Evolutionary conservation across 257 asterid genomes (phyloP), one percentile per base, ranked within the genome.

Genomic region (Solanum habrochaites): DNA sequence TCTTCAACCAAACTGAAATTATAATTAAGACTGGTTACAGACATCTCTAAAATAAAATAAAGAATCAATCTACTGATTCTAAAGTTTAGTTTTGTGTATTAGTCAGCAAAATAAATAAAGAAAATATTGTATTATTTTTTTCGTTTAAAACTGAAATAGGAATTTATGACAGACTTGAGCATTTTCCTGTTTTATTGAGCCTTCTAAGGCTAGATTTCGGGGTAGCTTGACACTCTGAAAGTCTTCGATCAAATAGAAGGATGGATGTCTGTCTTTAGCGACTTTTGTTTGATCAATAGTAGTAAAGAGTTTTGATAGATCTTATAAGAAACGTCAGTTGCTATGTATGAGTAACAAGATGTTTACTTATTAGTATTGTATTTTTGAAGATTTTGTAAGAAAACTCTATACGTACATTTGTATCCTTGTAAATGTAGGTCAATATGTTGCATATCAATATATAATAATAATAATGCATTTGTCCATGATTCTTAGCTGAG

Each of bases 1-100:
- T 88, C 98, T 96, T 86, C 99, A 97, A 89, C 37, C 97, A 86
- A 95, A 97, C 95, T 97, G 93, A 97, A 91, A 92, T 20, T 56
- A 40, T 40, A 20, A 56, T 45, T 21, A 49, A 32, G 8, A 47
- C 23, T 2, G 29, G 52, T 40, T 43, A 64, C 81, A 85, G 25
- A 67, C 7, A 21, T 2, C 70, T 52, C 72, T 6, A 29, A 31
- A 25, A 64, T 64, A n/a, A 64, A 64, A 81, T 81, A 81, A 87
- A 85, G 83, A 88, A 74, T 82, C 88, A 77, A 75, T 52, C 74
- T 23, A 72, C 43, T 72, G 75, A 35, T 58, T 86, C 88, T 27
- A 18, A 47, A 47, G 13, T 62, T 52, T 31, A 49, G 80, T 31
- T 78, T 16, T 25, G n/a, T 86, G 85, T 49, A 23, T 86, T 60